Base-by-base conservation (phyloP, 306 rosid species). In the Castanea mollissima region DNA sequence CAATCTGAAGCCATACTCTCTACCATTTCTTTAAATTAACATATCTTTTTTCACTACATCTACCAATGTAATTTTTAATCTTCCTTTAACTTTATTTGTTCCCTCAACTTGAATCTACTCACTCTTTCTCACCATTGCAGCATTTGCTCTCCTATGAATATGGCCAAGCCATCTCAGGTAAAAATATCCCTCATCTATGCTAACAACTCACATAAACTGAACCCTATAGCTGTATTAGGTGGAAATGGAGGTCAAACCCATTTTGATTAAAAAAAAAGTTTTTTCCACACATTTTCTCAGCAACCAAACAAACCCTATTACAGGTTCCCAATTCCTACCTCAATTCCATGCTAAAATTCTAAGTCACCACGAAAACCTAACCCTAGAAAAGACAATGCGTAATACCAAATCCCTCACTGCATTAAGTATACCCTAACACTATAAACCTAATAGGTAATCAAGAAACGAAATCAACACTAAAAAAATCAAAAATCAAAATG, bases 381-480 rank as follows among this genome's bases (percentile, higher is more conserved):
- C 18, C 46, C 52, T 68, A 68, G 51, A 8, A 68, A 35, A 49
- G 27, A 35, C 72, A 19, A 29, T n/a, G 29, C 2, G 16, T 38
- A 60, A 27, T 9, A 1, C 12, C 69, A 10, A 35, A 10, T 5
- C 16, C 23, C 1, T 16, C 46, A 65, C 9, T 15, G n/a, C 6
- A 19, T 32, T 2, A 67, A 65, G 49, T 46, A 79, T 49, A 7
- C 72, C 16, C 12, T 27, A 29, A 49, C 32, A 52, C n/a, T 7
- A 55, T 16, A 60, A 82, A 73, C 84, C 71, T 64, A 80, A 58
- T n/a, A 34, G 56, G 41, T 21, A 63, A 51, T 46, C 75, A 44
- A 35, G 23, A 49, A 74, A 78, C 51, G 67, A 55, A 58, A 14
- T 29, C 16, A 63, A 18, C 20, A 27, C 52, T 41, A 41, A 35